A percentile compares a stretch with the other conserved stretches of the same genome.
phyloP scores from a whole-genome alignment of 306 rosid genomes.

The Dryas drummondii region DNA sequence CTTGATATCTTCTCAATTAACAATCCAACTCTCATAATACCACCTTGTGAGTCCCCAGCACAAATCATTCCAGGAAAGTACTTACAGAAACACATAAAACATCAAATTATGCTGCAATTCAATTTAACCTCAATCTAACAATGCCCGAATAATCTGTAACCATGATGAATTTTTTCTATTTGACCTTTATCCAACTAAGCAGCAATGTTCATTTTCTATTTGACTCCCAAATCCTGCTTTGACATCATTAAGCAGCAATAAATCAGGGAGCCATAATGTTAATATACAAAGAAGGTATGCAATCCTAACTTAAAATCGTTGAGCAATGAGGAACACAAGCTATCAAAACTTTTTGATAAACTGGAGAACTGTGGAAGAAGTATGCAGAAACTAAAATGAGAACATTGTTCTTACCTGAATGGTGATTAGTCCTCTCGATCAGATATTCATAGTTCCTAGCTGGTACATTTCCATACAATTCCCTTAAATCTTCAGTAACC shows the following conservation, averaged over 20 bases:
- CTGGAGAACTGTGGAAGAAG: background rate
- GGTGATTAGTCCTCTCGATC: background rate
- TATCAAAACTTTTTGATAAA: background rate
- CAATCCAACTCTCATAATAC: background rate
- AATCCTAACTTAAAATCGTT: background rate
- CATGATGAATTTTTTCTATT: background rate
- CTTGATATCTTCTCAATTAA: background rate
- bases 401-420: slow-evolving; percentile 4
- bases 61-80: background rate
- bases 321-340: background rate
- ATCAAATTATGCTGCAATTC: background rate
- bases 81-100: background rate
- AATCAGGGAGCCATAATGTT: background rate
- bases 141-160: background rate
- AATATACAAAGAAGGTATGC: background rate
- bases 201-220: background rate
- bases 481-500: background rate
- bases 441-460: background rate
- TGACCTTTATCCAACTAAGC: background rate
- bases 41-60: background rate
- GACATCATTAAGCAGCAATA: background rate
- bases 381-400: background rate
- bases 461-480: background rate
- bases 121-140: background rate
- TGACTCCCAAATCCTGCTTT: background rate